These are phyloP conservation scores for Hordeum marinum DNA, from an alignment of 176 grass and related monocot species.

Conservation along the genomic window DNA sequence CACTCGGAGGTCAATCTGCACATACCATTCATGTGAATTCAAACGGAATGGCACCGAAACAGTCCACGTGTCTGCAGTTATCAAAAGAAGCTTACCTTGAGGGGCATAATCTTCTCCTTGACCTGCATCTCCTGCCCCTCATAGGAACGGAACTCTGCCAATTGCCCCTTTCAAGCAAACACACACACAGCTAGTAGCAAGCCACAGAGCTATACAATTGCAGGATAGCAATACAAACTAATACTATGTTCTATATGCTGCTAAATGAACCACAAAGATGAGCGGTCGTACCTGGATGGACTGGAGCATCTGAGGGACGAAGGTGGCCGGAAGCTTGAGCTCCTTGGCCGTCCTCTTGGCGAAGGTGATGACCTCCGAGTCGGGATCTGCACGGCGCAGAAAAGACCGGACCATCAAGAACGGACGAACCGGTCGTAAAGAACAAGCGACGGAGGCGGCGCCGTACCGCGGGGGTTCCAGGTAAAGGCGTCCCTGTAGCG, in stretches of 20 bases:
- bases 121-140: constrained; percentile 98
- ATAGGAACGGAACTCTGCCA: constrained; percentile 84
- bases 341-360: constrained; percentile 87
- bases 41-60: not conserved
- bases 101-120: constrained; percentile 85
- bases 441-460: not conserved
- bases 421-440: not conserved
- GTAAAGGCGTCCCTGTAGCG: constrained; percentile 89
- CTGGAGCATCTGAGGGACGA: constrained; percentile 79
- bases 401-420: not conserved
- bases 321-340: constrained; percentile 73
- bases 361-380: constrained; percentile 77
- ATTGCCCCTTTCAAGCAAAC: constrained; percentile 42
- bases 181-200: not conserved
- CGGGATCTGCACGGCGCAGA: constrained; percentile 52
- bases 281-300: constrained; percentile 65
- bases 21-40: constrained; percentile 6
- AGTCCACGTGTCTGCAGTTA: not conserved
- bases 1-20: constrained; percentile 86
- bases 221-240: not conserved
- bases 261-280: not conserved
- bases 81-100: constrained; percentile 53
- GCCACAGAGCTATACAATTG: not conserved
- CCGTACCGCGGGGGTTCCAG: constrained; percentile 82
- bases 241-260: not conserved